Base-by-base conservation (phyloP, 306 rosid species). In the Cucurbita moschata region DNA sequence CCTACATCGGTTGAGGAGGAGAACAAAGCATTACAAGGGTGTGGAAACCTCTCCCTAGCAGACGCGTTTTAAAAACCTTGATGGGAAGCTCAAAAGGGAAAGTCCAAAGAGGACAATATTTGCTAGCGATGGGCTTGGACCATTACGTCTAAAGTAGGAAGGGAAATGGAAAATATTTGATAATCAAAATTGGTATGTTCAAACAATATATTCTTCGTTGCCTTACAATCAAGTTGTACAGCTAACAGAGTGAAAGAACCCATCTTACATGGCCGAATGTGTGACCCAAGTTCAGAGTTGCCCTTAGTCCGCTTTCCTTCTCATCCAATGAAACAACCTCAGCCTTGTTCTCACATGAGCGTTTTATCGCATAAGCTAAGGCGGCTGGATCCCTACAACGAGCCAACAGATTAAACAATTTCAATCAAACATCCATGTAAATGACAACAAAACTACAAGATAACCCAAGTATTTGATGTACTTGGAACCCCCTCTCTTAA, bases 251-350 rank as follows among this genome's bases (percentile, higher is more conserved):
- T 37, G 80, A 49, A 59, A 18, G 75, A 53, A 80, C 15, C 15
- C 39, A 47, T 80, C 97, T 86, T 78, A 95, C 97, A 77, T 95
- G 97, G 61, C 97, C 99, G 77, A 95, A 95, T 72, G 99, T 95
- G 82, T 95, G 99, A 61, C 97, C 99, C 87, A 95, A 84, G 83
- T 95, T 95, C 84, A 91, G 77, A 67, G 91, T 91, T 61, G 97
- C 99, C 82, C 99, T 88, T 77, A 94, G 49, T 83, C 99, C 99
- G 82, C 97, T 82, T 85, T 95, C 99, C 82, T 82, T 95, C 89
- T 95, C 97, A 75, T 95, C 97, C 68, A 88, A 78, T 57, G 97
- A 89, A 59, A 94, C 99, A 79, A 95, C 92, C 87, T 88, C 88
- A 0, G 99, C 97, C 89, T 95, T 88, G 86, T 88, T 95, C 81